phyloP scores from a whole-genome alignment of 441 rosid genomes.

The Sinapis alba region DNA sequence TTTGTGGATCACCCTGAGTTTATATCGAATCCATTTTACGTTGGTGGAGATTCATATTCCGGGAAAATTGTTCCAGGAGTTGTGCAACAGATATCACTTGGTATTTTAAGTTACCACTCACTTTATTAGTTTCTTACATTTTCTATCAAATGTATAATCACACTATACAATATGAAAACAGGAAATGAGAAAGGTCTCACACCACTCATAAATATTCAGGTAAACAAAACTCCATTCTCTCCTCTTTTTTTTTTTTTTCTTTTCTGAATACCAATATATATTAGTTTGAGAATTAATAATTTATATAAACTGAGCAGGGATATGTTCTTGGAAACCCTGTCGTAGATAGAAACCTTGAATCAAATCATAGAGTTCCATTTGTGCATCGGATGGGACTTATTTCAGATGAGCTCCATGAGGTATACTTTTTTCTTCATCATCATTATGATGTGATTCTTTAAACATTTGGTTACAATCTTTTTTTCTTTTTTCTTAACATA shows the following conservation, averaged over 20 bases:
- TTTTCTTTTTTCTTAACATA: too few species aligned
- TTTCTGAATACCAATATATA: neutral
- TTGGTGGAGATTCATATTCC: conserved; percentile 76
- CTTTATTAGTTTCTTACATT: too few species aligned
- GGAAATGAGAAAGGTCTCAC: conserved; percentile 53
- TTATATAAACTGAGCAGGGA: conserved; percentile 49
- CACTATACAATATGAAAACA: conserved; percentile 33
- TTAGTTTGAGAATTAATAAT: neutral
- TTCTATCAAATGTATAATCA: too few species aligned
- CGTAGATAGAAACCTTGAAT: conserved; percentile 22
- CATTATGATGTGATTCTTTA: neutral
- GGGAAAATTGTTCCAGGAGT: conserved; percentile 59
- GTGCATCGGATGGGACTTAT: conserved; percentile 70
- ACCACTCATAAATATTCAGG: conserved; percentile 62
- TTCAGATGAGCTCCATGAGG: conserved; percentile 63
- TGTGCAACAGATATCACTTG: conserved; percentile 50
- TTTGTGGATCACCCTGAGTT: conserved; percentile 55
- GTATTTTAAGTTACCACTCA: conserved; percentile 41
- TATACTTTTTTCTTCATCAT: neutral
- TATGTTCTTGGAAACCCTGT: conserved; percentile 61
- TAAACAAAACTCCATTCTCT: conserved; percentile 6
- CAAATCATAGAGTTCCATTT: conserved; percentile 40
- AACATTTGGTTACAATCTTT: too few species aligned
- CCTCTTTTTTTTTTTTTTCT: neutral
- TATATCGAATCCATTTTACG: conserved; percentile 50